A percentile compares a stretch with the other conserved stretches of the same genome.
Conservation (phyloP, 1,284 basidiomycete species). For the Ganoderma multipileum region DNA sequence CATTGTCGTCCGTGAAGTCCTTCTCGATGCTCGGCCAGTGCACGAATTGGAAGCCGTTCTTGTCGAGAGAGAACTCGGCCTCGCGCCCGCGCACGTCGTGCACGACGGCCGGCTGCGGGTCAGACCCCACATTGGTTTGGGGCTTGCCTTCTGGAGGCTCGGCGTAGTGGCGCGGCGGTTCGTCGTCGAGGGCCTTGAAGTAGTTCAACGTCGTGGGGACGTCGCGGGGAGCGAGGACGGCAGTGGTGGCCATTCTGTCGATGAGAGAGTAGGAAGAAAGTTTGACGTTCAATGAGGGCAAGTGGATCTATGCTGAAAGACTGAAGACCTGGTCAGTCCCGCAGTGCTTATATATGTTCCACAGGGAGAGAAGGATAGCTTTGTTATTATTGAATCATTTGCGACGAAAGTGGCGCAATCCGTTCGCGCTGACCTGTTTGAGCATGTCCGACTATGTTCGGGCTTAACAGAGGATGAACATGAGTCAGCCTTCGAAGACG, state of each 20-base stretch:
- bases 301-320: not conserved
- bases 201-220: constrained; percentile 43
- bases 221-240: constrained; percentile 39
- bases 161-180: constrained; percentile 39
- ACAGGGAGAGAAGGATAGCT: not conserved
- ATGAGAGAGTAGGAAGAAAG: not conserved
- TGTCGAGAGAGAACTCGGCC: constrained; percentile 45
- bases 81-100: constrained; percentile 44
- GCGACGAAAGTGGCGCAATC: not conserved
- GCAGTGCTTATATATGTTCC: not conserved
- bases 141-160: constrained; percentile 33
- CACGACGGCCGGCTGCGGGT: constrained; percentile 36
- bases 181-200: constrained; percentile 35
- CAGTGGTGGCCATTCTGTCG: constrained; percentile 37
- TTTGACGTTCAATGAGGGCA: not conserved
- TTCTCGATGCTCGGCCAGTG: constrained; percentile 42
- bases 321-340: not conserved
- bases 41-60: constrained; percentile 51
- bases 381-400: not conserved
- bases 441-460: not conserved
- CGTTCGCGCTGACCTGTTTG: not conserved
- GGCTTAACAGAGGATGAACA: not conserved
- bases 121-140: constrained; percentile 35
- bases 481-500: not conserved
- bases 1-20: constrained; percentile 48